Evolutionary conservation across 2,329 filamentous ascomycete species (phyloP).

Genomic region (Fusarium palustre): DNA sequence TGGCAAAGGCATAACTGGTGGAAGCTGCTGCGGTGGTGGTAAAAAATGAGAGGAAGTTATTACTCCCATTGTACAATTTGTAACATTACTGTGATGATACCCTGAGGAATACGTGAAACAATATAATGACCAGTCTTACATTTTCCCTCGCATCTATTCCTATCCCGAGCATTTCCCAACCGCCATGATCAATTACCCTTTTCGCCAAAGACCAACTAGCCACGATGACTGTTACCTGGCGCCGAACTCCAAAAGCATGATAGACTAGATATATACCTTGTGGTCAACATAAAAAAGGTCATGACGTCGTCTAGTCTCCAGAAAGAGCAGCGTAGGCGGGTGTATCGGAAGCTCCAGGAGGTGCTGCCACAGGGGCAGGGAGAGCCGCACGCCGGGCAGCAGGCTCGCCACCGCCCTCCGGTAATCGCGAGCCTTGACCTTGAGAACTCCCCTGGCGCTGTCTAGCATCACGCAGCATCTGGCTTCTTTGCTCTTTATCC

Average conservation of each 20-base stretch:
- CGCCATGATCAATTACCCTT: conserved; percentile 29
- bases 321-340: conserved; percentile 84
- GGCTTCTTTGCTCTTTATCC: conserved; percentile 84
- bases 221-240: conserved; percentile 27
- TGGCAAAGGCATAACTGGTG: conserved; percentile 50
- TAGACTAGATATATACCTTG: conserved; percentile 5
- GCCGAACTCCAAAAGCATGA: conserved; percentile 47
- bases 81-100: conserved; percentile 52
- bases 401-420: conserved; percentile 49
- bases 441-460: conserved; percentile 50
- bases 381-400: conserved; percentile 42
- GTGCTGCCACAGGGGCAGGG: conserved; percentile 71
- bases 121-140: conserved; percentile 38
- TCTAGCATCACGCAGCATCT: conserved; percentile 81
- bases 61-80: conserved; percentile 46
- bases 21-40: conserved; percentile 49
- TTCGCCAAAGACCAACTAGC: conserved; percentile 35
- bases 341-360: conserved; percentile 81
- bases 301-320: conserved; percentile 71
- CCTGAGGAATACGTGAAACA: conserved; percentile 43
- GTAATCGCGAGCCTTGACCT: conserved; percentile 38
- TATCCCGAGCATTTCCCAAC: conserved; percentile 18
- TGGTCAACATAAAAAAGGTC: conserved; percentile 33
- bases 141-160: conserved; percentile 23
- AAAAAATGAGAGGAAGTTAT: conserved; percentile 44